These are phyloP conservation scores for Chrysoporthe cubensis DNA, from an alignment of 2,329 filamentous ascomycete genomes.

Conservation along the genomic window DNA sequence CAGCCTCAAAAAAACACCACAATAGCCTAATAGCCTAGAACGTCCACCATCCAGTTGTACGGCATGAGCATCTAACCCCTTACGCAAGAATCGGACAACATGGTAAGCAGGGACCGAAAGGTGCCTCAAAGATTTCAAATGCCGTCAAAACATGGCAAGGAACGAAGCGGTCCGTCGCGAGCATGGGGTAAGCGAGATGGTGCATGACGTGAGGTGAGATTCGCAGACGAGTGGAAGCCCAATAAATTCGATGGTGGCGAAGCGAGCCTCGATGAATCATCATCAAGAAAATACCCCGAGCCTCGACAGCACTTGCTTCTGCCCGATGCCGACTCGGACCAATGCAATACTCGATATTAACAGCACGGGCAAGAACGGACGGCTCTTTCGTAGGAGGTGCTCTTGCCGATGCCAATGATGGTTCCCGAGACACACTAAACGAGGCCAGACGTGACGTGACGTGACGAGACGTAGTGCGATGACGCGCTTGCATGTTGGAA, in stretches of 20 bases:
- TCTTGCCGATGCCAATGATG: too few relatives aligned
- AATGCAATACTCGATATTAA: neutral
- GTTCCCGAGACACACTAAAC: too few relatives aligned
- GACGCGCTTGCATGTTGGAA: slow-evolving; percentile 19
- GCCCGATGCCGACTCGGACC: slow-evolving; percentile 1
- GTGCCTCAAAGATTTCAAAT: slow-evolving; percentile 1
- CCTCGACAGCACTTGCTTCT: slow-evolving; percentile 1
- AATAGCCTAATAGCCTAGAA: neutral
- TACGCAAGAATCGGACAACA: neutral
- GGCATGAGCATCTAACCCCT: slow-evolving; percentile 16
- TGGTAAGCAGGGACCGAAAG: neutral
- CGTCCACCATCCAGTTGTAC: slow-evolving; percentile 19
- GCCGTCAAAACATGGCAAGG: slow-evolving; percentile 5
- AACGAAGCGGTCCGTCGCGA: slow-evolving; percentile 8
- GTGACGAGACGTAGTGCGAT: neutral
- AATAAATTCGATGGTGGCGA: neutral
- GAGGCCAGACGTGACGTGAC: neutral
- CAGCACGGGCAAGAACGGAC: neutral
- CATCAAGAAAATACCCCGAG: neutral
- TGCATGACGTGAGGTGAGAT: slow-evolving; percentile 4
- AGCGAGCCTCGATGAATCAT: neutral
- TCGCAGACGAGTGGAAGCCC: slow-evolving; percentile 21
- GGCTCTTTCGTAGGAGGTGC: too few relatives aligned
- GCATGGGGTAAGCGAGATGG: neutral
- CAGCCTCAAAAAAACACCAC: neutral